A percentile compares a stretch with the other conserved stretches of the same genome.
Conservation (phyloP, 2,329 filamentous ascomycete genomes). For the Microdochium trichocladiopsis region DNA sequence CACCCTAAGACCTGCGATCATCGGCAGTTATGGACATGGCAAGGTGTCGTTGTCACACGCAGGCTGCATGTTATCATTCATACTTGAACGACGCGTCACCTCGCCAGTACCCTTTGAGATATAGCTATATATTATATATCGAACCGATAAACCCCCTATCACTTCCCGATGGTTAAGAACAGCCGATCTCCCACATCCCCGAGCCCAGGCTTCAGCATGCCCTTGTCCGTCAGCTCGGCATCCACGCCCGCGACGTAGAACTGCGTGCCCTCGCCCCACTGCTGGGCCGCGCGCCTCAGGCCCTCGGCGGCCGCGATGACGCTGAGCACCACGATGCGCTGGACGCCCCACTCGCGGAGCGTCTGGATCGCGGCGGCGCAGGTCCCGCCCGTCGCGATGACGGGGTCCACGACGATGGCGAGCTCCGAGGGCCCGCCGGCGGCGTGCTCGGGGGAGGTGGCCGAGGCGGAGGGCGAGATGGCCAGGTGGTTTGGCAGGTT, state of each 20-base stretch:
- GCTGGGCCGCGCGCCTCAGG: conserved; percentile 61
- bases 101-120: too few species aligned
- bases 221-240: conserved; percentile 59
- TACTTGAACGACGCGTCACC: too few species aligned
- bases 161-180: conserved; percentile 86
- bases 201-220: conserved; percentile 86
- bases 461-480: conserved; percentile 22
- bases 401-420: conserved; percentile 81
- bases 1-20: too few species aligned
- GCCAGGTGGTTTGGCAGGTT: conserved; percentile 73
- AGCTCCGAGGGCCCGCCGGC: conserved; percentile 42
- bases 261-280: conserved; percentile 72
- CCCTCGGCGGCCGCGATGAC: conserved; percentile 69
- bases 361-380: conserved; percentile 86
- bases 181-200: conserved; percentile 88
- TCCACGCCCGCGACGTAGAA: conserved; percentile 83
- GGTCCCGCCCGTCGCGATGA: conserved; percentile 91
- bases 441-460: conserved; percentile 22
- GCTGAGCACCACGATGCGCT: conserved; percentile 67
- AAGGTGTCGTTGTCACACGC: too few species aligned
- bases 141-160: too few species aligned
- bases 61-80: too few species aligned
- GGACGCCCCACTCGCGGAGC: conserved; percentile 84
- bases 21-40: neutral
- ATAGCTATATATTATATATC: too few species aligned